Percentiles rank a stretch among this genome's conserved stretches.
Conservation (phyloP, 208 protist species). For the Leishmania gerbilli region DNA sequence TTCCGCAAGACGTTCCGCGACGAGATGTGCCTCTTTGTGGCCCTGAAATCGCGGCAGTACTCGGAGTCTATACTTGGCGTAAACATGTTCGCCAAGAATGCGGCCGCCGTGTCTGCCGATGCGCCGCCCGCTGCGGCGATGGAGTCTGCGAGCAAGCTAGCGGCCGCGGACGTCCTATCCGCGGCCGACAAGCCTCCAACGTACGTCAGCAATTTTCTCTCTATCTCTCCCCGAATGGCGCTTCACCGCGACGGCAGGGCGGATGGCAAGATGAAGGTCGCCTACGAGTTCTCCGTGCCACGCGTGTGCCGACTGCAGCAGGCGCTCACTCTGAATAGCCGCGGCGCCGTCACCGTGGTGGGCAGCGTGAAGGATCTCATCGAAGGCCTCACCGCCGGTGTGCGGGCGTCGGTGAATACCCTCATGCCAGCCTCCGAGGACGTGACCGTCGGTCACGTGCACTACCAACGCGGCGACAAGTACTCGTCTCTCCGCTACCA, state of each 20-base stretch:
- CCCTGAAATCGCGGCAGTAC: slow-evolving; percentile 77
- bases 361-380: slow-evolving; percentile 59
- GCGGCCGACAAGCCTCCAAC: background rate
- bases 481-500: slow-evolving; percentile 73
- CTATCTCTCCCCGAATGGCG: slow-evolving; percentile 78
- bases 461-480: slow-evolving; percentile 80
- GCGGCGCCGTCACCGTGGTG: slow-evolving; percentile 51
- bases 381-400: slow-evolving; percentile 66
- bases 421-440: slow-evolving; percentile 86
- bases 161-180: background rate
- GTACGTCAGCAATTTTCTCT: slow-evolving; percentile 36
- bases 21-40: slow-evolving; percentile 67
- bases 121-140: background rate
- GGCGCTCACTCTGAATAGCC: slow-evolving; percentile 60
- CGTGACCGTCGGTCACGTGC: slow-evolving; percentile 51
- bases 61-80: slow-evolving; percentile 49
- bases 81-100: slow-evolving; percentile 42
- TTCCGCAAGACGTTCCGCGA: slow-evolving; percentile 89
- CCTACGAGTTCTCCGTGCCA: slow-evolving; percentile 55
- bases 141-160: background rate
- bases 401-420: slow-evolving; percentile 68
- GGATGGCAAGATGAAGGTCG: slow-evolving; percentile 82
- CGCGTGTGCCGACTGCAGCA: slow-evolving; percentile 75
- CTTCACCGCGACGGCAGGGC: slow-evolving; percentile 56
- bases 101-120: slow-evolving; percentile 11